Percentiles rank a stretch among this genome's conserved stretches.
phyloP scores from a whole-genome alignment of 352 stramenopile species.

The Phytopythium boreale region DNA sequence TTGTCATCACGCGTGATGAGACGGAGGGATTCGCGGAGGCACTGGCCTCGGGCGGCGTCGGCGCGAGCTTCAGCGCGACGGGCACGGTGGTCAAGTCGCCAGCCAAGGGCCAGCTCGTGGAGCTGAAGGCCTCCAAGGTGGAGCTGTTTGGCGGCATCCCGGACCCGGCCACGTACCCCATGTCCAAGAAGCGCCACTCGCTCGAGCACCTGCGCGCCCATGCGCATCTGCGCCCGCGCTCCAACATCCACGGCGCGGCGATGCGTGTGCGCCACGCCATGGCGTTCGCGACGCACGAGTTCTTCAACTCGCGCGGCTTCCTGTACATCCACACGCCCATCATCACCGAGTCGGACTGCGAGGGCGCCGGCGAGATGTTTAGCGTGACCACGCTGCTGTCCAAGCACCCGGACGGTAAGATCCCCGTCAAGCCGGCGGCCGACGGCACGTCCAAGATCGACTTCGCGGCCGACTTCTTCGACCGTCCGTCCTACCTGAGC shows the following conservation, averaged over 20 bases:
- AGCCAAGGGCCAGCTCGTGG: constrained; percentile 90
- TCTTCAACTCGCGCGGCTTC: constrained; percentile 92
- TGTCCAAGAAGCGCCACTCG: constrained; percentile 93
- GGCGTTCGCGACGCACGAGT: constrained; percentile 92
- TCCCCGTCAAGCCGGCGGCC: constrained; percentile 47
- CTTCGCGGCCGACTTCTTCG: constrained; percentile 92
- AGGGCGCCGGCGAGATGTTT: constrained; percentile 98
- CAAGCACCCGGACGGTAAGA: constrained; percentile 69
- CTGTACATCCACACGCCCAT: constrained; percentile 95
- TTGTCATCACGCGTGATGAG: constrained; percentile 76
- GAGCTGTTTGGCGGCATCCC: constrained; percentile 85
- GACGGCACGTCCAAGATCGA: constrained; percentile 62
- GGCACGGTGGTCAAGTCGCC: constrained; percentile 86
- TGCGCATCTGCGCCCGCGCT: constrained; percentile 91
- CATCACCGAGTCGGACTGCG: constrained; percentile 96
- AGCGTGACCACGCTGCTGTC: constrained; percentile 90
- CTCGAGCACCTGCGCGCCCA: constrained; percentile 92
- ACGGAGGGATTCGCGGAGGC: constrained; percentile 80
- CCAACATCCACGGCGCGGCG: constrained; percentile 89
- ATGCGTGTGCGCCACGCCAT: constrained; percentile 93
- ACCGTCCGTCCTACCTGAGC: constrained; percentile 83
- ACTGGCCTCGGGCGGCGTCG: constrained; percentile 79
- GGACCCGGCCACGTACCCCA: constrained; percentile 87
- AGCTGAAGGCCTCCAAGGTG: constrained; percentile 89
- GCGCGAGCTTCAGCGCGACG: constrained; percentile 78